phyloP scores from a whole-genome alignment of 1,284 basidiomycete species.

The Malassezia sp. region DNA sequence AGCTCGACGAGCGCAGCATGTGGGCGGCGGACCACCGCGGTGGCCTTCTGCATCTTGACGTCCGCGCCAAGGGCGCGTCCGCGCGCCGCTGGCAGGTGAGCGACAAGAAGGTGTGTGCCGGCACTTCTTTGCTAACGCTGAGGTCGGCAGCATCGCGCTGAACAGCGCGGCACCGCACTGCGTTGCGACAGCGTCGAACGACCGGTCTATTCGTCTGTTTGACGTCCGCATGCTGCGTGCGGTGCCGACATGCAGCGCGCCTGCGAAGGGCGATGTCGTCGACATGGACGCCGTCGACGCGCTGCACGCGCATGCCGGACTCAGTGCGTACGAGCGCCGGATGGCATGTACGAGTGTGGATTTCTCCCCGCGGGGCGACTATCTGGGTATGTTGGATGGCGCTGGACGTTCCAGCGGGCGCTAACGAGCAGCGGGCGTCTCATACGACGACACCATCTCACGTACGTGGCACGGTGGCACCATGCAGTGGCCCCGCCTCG shows the following conservation, averaged over 20 bases:
- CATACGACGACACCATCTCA: too few species aligned
- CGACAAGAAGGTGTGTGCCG: conserved; percentile 30
- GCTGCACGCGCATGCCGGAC: conserved; percentile 24
- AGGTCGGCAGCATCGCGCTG: conserved; percentile 43
- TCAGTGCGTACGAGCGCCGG: conserved; percentile 20
- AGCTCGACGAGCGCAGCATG: conserved; percentile 29
- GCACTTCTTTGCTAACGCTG: neutral
- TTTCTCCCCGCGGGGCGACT: conserved; percentile 31
- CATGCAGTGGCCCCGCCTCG: too few species aligned
- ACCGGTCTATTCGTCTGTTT: conserved; percentile 38
- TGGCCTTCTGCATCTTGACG: conserved; percentile 35
- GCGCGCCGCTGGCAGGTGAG: conserved; percentile 38
- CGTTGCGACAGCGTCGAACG: conserved; percentile 38
- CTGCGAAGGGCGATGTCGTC: conserved; percentile 25
- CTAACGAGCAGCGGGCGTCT: too few species aligned
- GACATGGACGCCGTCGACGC: conserved; percentile 22
- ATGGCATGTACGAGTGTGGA: conserved; percentile 41
- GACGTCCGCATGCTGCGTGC: conserved; percentile 31
- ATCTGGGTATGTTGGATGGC: conserved; percentile 33
- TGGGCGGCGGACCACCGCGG: conserved; percentile 45
- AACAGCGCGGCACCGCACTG: conserved; percentile 27
- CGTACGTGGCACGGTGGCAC: too few species aligned
- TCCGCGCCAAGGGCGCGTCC: conserved; percentile 19
- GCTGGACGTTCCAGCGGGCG: neutral
- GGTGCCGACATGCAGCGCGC: conserved; percentile 20